Evolutionary conservation across 2,329 filamentous ascomycete genomes (phyloP), one percentile per base, ranked within the genome.

Genomic region (Cladosporium cucumerinum): DNA sequence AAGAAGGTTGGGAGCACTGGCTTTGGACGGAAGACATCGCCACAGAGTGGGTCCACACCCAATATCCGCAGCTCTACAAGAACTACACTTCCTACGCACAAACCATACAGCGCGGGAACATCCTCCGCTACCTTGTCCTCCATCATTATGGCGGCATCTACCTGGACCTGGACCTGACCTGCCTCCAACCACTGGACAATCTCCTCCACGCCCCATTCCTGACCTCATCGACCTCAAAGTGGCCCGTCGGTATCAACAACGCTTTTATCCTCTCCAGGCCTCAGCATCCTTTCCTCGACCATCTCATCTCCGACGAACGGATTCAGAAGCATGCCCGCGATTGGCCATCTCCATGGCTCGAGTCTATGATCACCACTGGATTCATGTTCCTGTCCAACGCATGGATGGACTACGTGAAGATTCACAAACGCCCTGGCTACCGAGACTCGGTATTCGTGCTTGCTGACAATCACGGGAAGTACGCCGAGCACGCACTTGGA

Each of bases 351-450:
- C 72, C 72, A 23, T 74, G 73, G 57, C 69, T 72, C 16, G 70
- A 72, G 51, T 73, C 73, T 63, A 74, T 74, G 72, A 69, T 74
- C 46, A 70, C 67, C 49, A 74, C 72, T 11, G 72, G 72, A 18
- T 74, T 70, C 60, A 72, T 72, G 66, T 73, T 70, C 67, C 70
- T 74, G 49, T 68, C 69, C 3, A 73, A 74, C 52, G 62, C 64
- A 0, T 74, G 71, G 71, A 70, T 72, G 70, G 48, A 57, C 3
- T 74, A 73, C 49, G 64, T 65, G 36, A 52, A 66, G 21, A 21
- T 25, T 26, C n/a, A 54, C 39, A 46, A 67, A 51, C 54, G 32
- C 34, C 5, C 18, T 23, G 16, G 63, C 25, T 43, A 25, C 39
- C 64, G 67, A 39, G 66, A 72, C 36, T 57, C 51, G 21, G 61